A percentile compares a stretch with the other conserved stretches of the same genome.
phyloP scores from a whole-genome alignment of 1,284 basidiomycete species.

The Irpex sp. region DNA sequence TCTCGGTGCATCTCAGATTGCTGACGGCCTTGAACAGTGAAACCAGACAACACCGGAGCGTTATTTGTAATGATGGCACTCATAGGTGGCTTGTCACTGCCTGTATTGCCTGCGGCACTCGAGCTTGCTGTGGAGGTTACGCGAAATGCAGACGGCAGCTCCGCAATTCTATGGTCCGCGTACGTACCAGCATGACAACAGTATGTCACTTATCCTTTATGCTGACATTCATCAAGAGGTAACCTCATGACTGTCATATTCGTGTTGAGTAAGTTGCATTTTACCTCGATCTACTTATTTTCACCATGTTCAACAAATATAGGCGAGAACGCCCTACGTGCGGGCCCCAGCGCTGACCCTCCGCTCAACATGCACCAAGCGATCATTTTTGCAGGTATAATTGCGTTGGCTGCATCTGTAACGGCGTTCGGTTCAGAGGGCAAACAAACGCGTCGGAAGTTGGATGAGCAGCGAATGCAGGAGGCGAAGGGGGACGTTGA shows the following conservation, averaged over 20 bases:
- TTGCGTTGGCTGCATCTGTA: conserved; percentile 36
- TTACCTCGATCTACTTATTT: background rate
- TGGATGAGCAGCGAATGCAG: conserved; percentile 44
- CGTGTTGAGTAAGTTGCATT: conserved; percentile 50
- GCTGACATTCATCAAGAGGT: conserved; percentile 36
- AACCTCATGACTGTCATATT: conserved; percentile 63
- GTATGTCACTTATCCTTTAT: background rate
- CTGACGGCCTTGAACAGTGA: conserved; percentile 37
- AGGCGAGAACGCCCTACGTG: conserved; percentile 67
- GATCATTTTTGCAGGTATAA: conserved; percentile 57
- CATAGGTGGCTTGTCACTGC: conserved; percentile 60
- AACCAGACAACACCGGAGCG: conserved; percentile 51
- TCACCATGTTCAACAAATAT: background rate
- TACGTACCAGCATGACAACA: conserved; percentile 29
- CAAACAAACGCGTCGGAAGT: conserved; percentile 52
- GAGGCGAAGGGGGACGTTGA: background rate
- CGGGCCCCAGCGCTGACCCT: conserved; percentile 50
- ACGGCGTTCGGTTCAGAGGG: conserved; percentile 51
- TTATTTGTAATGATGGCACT: conserved; percentile 65
- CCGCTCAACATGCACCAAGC: conserved; percentile 66
- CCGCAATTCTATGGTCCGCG: conserved; percentile 71
- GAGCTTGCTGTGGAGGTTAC: conserved; percentile 77
- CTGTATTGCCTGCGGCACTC: conserved; percentile 69
- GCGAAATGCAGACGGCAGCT: conserved; percentile 70
- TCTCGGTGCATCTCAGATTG: background rate